Base-by-base conservation (phyloP, 352 stramenopile genomes). In the Globisporangium viniferum region DNA sequence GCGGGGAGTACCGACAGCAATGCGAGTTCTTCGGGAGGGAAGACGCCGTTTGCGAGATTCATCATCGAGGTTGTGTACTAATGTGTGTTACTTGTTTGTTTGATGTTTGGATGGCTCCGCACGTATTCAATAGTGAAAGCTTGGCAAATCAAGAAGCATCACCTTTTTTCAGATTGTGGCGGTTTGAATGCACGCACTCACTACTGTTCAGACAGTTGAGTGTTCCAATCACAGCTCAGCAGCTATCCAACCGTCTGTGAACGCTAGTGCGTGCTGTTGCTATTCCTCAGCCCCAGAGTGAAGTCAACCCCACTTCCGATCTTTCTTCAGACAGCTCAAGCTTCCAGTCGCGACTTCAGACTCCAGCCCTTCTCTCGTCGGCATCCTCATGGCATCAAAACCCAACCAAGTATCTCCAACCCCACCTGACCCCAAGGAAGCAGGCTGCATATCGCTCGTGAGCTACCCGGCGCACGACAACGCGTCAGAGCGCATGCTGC, bases 21-120 rank as follows among this genome's bases (percentile, higher is more conserved):
- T 18, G 39, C 1, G 14, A 39, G 36, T 46, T 18, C 35, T 61
- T 15, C 33, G 27, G 31, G 22, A 15, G 56, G 33, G 31, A 61
- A 49, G 22, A 61, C 56, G 8, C 56, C 56, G 56, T 61, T 61
- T 61, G 56, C 29, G 39, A 35, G 56, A 22, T 46, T 61, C 29
- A 61, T 61, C 56, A 61, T 61, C 33, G 56, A 61, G 44, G 8
- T 24, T 53, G 44, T 53, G 44, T 6, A 18, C 15, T 24, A 24
- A n/a, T 53, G 5, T 24, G 15, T 53, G 4, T 39, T 2, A 14
- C 8, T 22, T 22, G 18, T 53, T 10, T 24, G 20, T 53, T 10
- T 53, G 44, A 9, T 46, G 18, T 39, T 39, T 14, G 44, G 20
- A 12, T 27, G 24, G 18, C 35, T 39, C 12, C 35, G 35, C 35